Evolutionary conservation across 2,329 filamentous ascomycete species (phyloP).

Genomic region (Cercospora beticola): DNA sequence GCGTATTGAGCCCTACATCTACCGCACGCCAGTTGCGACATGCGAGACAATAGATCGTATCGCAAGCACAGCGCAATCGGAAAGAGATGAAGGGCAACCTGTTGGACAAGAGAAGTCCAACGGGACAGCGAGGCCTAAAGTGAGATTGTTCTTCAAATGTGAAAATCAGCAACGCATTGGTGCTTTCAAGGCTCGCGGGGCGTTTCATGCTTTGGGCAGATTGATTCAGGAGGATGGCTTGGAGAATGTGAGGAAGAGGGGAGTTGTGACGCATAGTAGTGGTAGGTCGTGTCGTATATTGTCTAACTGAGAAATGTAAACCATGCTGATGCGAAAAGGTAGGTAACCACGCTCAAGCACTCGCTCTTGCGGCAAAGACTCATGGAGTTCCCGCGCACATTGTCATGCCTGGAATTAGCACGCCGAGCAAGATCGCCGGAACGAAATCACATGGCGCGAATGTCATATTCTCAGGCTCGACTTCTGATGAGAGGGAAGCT

Average conservation of each 20-base stretch:
- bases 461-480: conserved; percentile 80
- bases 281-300: conserved; percentile 52
- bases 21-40: conserved; percentile 80
- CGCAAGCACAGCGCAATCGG: conserved; percentile 68
- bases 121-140: conserved; percentile 58
- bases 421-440: conserved; percentile 81
- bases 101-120: conserved; percentile 5
- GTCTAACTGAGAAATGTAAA: not conserved
- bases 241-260: conserved; percentile 58
- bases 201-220: conserved; percentile 78
- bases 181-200: conserved; percentile 88
- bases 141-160: conserved; percentile 89
- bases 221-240: conserved; percentile 63
- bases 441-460: conserved; percentile 75
- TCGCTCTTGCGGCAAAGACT: conserved; percentile 77
- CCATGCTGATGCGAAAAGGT: conserved; percentile 2
- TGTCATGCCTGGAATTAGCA: conserved; percentile 86
- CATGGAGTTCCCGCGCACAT: conserved; percentile 77
- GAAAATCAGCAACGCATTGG: conserved; percentile 90
- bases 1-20: conserved; percentile 72
- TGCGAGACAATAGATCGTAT: conserved; percentile 71
- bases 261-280: conserved; percentile 87
- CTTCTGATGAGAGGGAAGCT: conserved; percentile 76
- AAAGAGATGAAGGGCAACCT: conserved; percentile 24
- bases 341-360: conserved; percentile 95